Evolutionary conservation across 2,329 filamentous ascomycete genomes (phyloP), one percentile per base, ranked within the genome.

Genomic region (Bertia moriformis): DNA sequence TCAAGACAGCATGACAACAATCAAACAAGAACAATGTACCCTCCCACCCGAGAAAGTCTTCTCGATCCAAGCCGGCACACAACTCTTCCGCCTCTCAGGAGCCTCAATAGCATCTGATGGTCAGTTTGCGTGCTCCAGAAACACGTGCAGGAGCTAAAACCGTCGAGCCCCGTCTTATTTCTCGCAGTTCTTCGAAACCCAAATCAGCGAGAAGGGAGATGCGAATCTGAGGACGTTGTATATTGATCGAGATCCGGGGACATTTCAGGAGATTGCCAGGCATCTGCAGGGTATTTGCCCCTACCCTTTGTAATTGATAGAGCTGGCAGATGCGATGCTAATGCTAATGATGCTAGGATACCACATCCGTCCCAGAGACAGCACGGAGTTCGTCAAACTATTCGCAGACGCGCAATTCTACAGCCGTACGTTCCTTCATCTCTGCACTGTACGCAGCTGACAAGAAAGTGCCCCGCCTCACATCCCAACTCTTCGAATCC

Each of bases 401-500:
- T 35, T 35, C 15, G 32, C 32, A 7, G 32, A 35, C 15, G 10
- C 32, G 32, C 32, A 35, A 35, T 35, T 35, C 32, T 35, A 35
- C 15, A 12, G 10, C 7, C 17, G 32, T 35, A 35, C 10, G 32
- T 13, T 35, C 10, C 15, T 15, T 10, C 10, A 18, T 12, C 24
- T 18, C n/a, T 14, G 27, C 14, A n/a, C n/a, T n/a, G n/a, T n/a
- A n/a, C n/a, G n/a, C 14, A 14, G 18, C 18, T 14, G 19, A n/a
- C 24, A 32, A 45, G 41, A 10, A 46, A 88, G 83, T 96, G 39
- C 89, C 89, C 18, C 83, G 84, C 46, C 66, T 96, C 43, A 87
- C 89, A 47, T 87, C 86, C 19, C 88, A 93, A 58, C 77, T 96
- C 17, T 93, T 89, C 58, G 84, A 89, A 48, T 85, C 86, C 44